Base-by-base conservation (phyloP, 805 yeast genomes). In the Nematodospora valgi region DNA sequence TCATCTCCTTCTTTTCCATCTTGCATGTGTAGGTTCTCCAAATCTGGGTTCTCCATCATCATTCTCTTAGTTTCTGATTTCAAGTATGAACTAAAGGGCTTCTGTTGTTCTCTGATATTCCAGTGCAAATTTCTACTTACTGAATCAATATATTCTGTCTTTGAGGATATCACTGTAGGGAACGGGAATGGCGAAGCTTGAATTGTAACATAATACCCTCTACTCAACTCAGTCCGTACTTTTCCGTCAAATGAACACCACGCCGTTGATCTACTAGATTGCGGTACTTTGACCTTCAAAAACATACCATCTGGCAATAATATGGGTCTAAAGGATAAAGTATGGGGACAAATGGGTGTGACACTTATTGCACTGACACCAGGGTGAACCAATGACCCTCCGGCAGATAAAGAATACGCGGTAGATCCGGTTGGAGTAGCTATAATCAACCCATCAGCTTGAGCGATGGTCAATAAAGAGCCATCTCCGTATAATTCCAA, bases 191-290 rank as follows among this genome's bases (percentile, higher is more conserved):
- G 86, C 30, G 93, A 80, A 0, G 96, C 96, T 25, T 78, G 77
- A 11, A 93, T 75, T 0, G 88, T 77, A 22, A 93, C 85, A 49
- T 86, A 88, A 55, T 87, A 93, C 6, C 98, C 97, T 37, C 77
- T 78, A 22, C 66, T 59, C 30, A 93, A 62, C 55, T 93, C 96
- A 4, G 87, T 82, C 27, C 98, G 68, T 15, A 80, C 79, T 47
- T 93, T 80, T 9, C 98, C 98, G 59, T 93, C 98, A 55, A 93
- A 93, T 2, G 96, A 82, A 1, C 95, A 94, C 95, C 96, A 93
- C 0, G 98, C 97, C 0, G 96, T 86, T 4, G 93, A 78, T 34
- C 98, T 65, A 27, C 95, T 82, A 35, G 78, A 63, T 2, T 54
- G 35, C 0, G 98, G 96, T 3, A 88, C 94, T 49, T 82, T 83